These are phyloP conservation scores for Fusarium floridanum DNA, from an alignment of 2,329 filamentous ascomycete genomes.

Conservation along the genomic window DNA sequence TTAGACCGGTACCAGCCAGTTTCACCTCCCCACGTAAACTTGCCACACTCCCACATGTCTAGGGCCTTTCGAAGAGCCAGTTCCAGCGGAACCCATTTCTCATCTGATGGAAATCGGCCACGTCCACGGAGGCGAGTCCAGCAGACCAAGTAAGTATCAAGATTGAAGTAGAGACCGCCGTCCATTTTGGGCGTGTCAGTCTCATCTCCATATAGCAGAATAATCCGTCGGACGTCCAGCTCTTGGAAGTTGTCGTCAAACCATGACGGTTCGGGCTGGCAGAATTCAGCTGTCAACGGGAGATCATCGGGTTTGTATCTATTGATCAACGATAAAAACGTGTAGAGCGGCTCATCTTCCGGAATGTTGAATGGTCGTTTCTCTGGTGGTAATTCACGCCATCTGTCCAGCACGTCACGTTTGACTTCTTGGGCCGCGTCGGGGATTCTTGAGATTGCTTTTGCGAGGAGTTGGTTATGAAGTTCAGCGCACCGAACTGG, in stretches of 20 bases:
- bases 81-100: not conserved
- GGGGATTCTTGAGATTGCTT: not conserved
- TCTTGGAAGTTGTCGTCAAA: not conserved
- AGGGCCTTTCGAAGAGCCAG: not conserved
- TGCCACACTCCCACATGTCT: not conserved
- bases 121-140: not conserved
- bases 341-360: not conserved
- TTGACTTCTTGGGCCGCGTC: not conserved
- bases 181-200: not conserved
- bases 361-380: not conserved
- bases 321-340: not conserved
- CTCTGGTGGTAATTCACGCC: not conserved
- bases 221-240: not conserved
- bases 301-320: not conserved
- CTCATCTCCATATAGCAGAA: not conserved
- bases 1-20: not conserved
- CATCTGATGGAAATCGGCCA: not conserved
- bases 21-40: not conserved
- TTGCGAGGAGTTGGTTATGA: not conserved
- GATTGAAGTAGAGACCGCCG: not conserved
- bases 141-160: not conserved
- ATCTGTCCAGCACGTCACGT: not conserved
- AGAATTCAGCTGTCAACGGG: not conserved
- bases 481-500: not conserved
- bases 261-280: not conserved